Evolutionary conservation across 75 land plant species (phyloP), one percentile per base, ranked within the genome.

Genomic region (Selaginella moellendorffii): DNA sequence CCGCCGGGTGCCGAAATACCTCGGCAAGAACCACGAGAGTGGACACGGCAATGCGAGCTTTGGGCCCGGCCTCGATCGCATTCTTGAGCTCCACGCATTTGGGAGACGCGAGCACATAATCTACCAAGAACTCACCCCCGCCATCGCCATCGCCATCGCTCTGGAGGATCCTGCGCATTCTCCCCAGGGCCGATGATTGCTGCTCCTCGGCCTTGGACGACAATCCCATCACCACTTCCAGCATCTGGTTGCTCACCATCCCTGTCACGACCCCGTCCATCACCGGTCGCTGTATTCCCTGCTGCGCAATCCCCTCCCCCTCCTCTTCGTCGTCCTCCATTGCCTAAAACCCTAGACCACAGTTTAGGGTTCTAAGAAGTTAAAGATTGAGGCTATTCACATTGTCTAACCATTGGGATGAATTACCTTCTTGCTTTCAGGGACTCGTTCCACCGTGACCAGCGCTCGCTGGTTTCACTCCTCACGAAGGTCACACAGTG

Each of bases 281-380:
- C n/a, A n/a, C n/a, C n/a, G n/a, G n/a, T n/a, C n/a, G n/a, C n/a
- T n/a, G n/a, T n/a, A n/a, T n/a, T n/a, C n/a, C n/a, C n/a, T n/a
- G n/a, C n/a, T n/a, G n/a, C 2, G 74, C 78, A 19, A 92, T 68
- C 19, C 80, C 81, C 28, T 82, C 79, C 28, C 87, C 77, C 10
- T 88, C 78, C 21, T 86, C 80, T 21, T 75, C 80, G 66, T 71
- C 85, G 60, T 88, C 60, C 29, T 79, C 81, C 59, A 67, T 79
- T 70, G 80, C 84, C 67, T 85, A 95, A 56, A 92, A 74, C 26
- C 87, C 68, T 82, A 84, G 79, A n/a, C n/a, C n/a, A n/a, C n/a
- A n/a, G n/a, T n/a, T n/a, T n/a, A n/a, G n/a, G n/a, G n/a, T n/a
- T n/a, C n/a, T n/a, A n/a, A n/a, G n/a, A n/a, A n/a, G n/a, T n/a